A percentile compares a stretch with the other conserved stretches of the same genome.
Conservation (phyloP, 2,329 filamentous ascomycete genomes). For the Fusarium torulosum region DNA sequence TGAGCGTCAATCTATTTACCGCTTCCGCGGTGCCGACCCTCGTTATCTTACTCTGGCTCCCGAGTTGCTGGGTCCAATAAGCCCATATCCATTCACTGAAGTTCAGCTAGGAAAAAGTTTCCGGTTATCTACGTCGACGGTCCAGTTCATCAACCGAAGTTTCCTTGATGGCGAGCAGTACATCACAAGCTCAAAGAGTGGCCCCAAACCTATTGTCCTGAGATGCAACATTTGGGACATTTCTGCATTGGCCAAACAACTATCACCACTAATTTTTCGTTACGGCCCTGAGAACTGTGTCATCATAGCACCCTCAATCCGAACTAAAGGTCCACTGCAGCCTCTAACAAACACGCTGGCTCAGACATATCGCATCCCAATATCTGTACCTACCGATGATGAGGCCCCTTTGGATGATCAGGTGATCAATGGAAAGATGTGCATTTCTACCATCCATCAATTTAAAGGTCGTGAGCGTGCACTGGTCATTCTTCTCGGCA, state of each 20-base stretch:
- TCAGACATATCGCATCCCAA: conserved; percentile 30
- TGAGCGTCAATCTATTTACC: conserved; percentile 50
- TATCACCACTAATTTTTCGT: conserved; percentile 39
- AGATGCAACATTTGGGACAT: conserved; percentile 25
- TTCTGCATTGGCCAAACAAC: conserved; percentile 24
- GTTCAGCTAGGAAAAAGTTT: conserved; percentile 46
- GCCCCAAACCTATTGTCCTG: conserved; percentile 48
- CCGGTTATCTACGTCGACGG: conserved; percentile 43
- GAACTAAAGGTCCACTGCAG: conserved; percentile 2
- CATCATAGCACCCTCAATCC: conserved; percentile 24
- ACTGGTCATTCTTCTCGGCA: conserved; percentile 47
- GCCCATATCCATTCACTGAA: conserved; percentile 39
- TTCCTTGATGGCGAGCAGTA: conserved; percentile 48
- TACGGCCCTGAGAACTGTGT: conserved; percentile 38
- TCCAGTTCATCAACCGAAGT: conserved; percentile 46
- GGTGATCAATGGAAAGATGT: conserved; percentile 48
- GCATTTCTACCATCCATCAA: conserved; percentile 50
- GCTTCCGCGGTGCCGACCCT: conserved; percentile 47
- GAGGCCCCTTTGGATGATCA: conserved; percentile 44
- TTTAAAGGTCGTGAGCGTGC: conserved; percentile 53
- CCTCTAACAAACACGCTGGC: conserved; percentile 15
- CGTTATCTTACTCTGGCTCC: conserved; percentile 47
- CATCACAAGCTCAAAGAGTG: conserved; percentile 48
- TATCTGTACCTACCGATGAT: conserved; percentile 43
- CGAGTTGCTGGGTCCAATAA: conserved; percentile 37